These are phyloP conservation scores for Monilinia fructicola DNA, from an alignment of 2,329 filamentous ascomycete species.

Conservation along the genomic window DNA sequence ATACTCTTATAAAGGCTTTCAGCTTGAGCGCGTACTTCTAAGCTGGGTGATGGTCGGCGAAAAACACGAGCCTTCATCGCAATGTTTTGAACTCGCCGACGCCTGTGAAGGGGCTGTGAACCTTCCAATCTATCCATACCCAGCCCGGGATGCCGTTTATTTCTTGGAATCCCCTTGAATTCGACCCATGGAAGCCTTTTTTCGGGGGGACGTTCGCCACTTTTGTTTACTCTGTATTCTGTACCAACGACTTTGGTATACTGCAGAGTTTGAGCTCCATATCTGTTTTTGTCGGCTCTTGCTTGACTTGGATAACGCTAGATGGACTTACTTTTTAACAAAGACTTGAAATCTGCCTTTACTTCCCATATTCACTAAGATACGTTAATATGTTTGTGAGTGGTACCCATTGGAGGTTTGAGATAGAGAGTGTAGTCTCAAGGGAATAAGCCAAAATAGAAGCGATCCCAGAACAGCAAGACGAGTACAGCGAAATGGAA, in stretches of 20 bases:
- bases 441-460: not conserved
- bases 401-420: too few species aligned
- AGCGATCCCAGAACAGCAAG: not conserved
- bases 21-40: too few species aligned
- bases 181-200: not conserved
- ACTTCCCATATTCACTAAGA: slow-evolving; percentile 6
- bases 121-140: not conserved
- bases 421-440: not conserved
- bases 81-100: not conserved
- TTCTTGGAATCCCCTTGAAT: slow-evolving; percentile 9
- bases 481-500: not conserved
- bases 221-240: not conserved
- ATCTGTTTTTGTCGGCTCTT: not conserved
- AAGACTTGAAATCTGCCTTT: not conserved
- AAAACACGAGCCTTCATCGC: not conserved
- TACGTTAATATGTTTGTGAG: not conserved
- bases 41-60: not conserved
- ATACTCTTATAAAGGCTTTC: not conserved
- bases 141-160: too few species aligned
- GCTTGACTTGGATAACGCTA: not conserved
- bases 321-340: slow-evolving; percentile 8
- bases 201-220: rapidly evolving
- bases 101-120: not conserved
- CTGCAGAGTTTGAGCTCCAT: not conserved
- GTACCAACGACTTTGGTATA: not conserved